A percentile compares a stretch with the other conserved stretches of the same genome.
Conservation (phyloP, 345 rosid species). For the Anacardium occidentale region DNA sequence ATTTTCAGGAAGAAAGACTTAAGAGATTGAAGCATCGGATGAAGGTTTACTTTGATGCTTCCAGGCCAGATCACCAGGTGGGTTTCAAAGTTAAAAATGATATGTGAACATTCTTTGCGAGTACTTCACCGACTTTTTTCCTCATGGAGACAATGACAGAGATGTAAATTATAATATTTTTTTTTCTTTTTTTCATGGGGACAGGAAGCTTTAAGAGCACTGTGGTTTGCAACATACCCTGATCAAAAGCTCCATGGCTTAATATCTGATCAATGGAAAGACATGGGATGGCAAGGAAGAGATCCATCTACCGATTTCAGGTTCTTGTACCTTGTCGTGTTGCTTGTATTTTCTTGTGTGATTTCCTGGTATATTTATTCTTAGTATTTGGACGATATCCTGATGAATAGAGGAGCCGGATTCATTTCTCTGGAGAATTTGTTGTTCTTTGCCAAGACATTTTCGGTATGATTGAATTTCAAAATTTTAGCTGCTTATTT, state of each 20-base stretch:
- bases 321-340: conserved; percentile 28
- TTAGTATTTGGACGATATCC: background rate
- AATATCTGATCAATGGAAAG: conserved; percentile 90
- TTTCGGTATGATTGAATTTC: conserved; percentile 44
- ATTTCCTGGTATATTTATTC: background rate
- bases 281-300: conserved; percentile 98
- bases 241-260: conserved; percentile 67
- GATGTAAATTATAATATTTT: background rate
- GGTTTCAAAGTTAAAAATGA: background rate
- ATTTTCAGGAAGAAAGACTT: conserved; percentile 68
- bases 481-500: background rate
- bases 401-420: conserved; percentile 78
- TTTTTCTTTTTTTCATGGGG: background rate
- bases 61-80: conserved; percentile 82
- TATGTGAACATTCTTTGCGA: background rate
- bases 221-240: conserved; percentile 82
- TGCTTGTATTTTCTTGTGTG: background rate
- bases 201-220: conserved; percentile 80
- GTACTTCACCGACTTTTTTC: background rate
- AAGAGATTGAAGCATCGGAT: conserved; percentile 67
- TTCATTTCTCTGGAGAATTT: conserved; percentile 91
- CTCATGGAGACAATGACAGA: background rate
- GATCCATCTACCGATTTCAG: conserved; percentile 98
- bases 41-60: conserved; percentile 71
- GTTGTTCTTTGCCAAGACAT: conserved; percentile 86